Evolutionary conservation across 2,329 filamentous ascomycete species (phyloP).

Genomic region (Sporothrix phasma): DNA sequence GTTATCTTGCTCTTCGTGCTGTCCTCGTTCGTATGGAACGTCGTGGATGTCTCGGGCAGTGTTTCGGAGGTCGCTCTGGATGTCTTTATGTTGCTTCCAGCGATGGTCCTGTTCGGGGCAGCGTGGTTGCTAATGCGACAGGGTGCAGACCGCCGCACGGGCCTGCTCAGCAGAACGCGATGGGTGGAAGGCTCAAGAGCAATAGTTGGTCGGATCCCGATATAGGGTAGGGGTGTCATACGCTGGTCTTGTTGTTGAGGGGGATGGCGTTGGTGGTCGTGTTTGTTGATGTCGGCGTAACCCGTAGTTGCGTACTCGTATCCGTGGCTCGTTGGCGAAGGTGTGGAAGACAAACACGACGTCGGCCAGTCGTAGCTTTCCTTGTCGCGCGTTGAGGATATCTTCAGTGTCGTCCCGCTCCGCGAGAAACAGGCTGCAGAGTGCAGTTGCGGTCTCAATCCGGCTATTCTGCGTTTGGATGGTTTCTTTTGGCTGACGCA

Average conservation of each 20-base stretch:
- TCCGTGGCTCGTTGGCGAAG: slow-evolving; percentile 6
- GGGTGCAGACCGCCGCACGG: slow-evolving; percentile 3
- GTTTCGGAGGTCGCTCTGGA: neutral
- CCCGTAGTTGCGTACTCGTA: neutral
- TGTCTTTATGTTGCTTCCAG: neutral
- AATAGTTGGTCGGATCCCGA: slow-evolving; percentile 12
- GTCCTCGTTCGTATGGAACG: neutral
- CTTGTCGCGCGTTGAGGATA: neutral
- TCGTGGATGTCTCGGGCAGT: neutral
- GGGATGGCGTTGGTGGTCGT: neutral
- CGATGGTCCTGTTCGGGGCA: neutral
- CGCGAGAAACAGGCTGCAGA: neutral
- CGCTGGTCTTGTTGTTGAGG: neutral
- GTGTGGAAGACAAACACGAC: slow-evolving; percentile 1
- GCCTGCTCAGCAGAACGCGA: no score
- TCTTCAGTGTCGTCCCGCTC: neutral
- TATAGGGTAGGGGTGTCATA: slow-evolving; percentile 12
- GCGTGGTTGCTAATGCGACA: slow-evolving; percentile 16
- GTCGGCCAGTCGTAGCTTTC: neutral
- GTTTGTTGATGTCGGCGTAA: neutral
- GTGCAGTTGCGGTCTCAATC: neutral
- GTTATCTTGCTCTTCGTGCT: neutral
- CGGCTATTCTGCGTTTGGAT: neutral
- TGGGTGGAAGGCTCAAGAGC: slow-evolving; percentile 10
- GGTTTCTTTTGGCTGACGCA: neutral